Conservation (phyloP, 192 early-diverging fungal genomes). For the Spizellomyces sp. region DNA sequence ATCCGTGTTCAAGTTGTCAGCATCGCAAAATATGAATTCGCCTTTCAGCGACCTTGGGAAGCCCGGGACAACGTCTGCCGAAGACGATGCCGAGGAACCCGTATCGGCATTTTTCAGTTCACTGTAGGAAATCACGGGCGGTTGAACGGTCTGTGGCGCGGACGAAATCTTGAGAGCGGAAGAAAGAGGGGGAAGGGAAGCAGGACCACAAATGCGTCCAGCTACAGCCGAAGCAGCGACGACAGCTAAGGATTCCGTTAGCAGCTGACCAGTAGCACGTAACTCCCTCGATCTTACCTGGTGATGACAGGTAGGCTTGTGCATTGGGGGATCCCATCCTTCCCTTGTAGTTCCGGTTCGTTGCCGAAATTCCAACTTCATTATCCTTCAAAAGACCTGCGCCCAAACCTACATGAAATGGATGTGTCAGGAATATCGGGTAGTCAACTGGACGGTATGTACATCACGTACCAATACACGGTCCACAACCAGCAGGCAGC, state of each 20-base stretch:
- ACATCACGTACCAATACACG: slow-evolving; percentile 73
- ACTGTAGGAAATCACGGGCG: slow-evolving; percentile 33
- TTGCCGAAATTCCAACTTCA: slow-evolving; percentile 98
- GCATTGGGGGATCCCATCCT: slow-evolving; percentile 95
- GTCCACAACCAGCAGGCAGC: slow-evolving; percentile 95
- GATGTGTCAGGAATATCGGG: not conserved
- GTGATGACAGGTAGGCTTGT: slow-evolving; percentile 91
- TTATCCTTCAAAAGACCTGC: slow-evolving; percentile 91
- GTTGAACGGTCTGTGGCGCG: not conserved
- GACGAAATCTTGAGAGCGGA: not conserved
- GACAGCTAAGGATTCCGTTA: slow-evolving; percentile 56
- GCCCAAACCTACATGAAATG: slow-evolving; percentile 64
- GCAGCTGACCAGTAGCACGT: not conserved
- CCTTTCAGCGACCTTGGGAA: slow-evolving; percentile 79
- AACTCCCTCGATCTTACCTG: slow-evolving; percentile 24
- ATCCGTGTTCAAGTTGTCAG: slow-evolving; percentile 98
- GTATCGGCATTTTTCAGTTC: slow-evolving; percentile 4
- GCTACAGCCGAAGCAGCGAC: slow-evolving; percentile 91
- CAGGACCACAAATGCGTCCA: slow-evolving; percentile 76
- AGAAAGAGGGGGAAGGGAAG: slow-evolving; percentile 7
- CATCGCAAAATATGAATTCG: slow-evolving; percentile 84
- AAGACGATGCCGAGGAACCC: not conserved
- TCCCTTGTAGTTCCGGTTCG: slow-evolving; percentile 99
- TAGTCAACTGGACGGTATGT: not conserved
- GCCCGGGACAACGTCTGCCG: slow-evolving; percentile 54